Evolutionary conservation across 2,329 filamentous ascomycete genomes (phyloP).

Genomic region (Colletotrichum limetticola): DNA sequence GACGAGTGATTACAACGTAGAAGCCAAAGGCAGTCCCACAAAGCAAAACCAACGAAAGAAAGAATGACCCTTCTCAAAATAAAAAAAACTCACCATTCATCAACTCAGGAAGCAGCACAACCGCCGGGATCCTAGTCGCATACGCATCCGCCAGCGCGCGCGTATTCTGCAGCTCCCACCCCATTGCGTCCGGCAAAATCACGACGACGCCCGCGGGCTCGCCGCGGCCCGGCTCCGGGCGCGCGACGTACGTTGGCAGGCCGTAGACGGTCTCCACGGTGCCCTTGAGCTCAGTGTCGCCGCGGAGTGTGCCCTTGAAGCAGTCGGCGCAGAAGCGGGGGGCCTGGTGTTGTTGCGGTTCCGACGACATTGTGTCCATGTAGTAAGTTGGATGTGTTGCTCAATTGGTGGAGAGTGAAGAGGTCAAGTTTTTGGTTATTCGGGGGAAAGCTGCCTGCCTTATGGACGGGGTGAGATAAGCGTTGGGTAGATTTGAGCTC

Average conservation of each 20-base stretch:
- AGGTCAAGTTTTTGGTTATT: no score
- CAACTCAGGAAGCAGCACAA: constrained; percentile 67
- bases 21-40: no score
- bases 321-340: constrained; percentile 37
- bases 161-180: constrained; percentile 64
- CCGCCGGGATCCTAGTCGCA: constrained; percentile 59
- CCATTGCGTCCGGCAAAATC: constrained; percentile 66
- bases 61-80: neutral
- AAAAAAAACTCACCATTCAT: constrained; percentile 51
- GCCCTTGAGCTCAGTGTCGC: constrained; percentile 35
- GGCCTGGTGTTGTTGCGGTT: constrained; percentile 2
- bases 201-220: constrained; percentile 59
- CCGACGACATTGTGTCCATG: neutral
- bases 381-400: neutral
- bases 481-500: no score
- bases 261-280: constrained; percentile 39
- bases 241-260: constrained; percentile 40
- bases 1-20: no score
- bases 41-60: neutral
- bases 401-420: neutral
- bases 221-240: constrained; percentile 32
- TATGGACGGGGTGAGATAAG: no score
- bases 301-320: constrained; percentile 37
- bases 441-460: no score
- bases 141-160: constrained; percentile 64